Percentiles rank a stretch among this genome's conserved stretches.
phyloP scores from a whole-genome alignment of 1,284 basidiomycete genomes.

The Omphalotus olearius region DNA sequence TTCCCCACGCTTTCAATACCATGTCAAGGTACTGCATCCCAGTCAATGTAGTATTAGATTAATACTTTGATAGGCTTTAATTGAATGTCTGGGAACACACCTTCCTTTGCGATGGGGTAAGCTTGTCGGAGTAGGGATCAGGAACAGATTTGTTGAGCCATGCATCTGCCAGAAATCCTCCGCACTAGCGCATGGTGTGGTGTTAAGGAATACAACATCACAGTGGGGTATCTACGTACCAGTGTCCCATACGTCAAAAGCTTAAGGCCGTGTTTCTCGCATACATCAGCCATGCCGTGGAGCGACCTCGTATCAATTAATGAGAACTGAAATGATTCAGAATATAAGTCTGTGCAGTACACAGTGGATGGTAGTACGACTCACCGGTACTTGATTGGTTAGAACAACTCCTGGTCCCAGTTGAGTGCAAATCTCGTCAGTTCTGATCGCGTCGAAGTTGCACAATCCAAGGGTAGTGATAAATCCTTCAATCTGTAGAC shows the following conservation, averaged over 20 bases:
- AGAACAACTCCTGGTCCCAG: slow-evolving; percentile 64
- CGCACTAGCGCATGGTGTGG: slow-evolving; percentile 49
- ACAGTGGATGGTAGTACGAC: slow-evolving; percentile 13
- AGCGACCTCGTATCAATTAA: slow-evolving; percentile 74
- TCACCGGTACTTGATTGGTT: slow-evolving; percentile 80
- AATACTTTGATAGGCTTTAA: not conserved
- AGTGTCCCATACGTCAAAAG: slow-evolving; percentile 78
- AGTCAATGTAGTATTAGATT: not conserved
- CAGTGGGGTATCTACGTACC: slow-evolving; percentile 36
- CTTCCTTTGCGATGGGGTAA: slow-evolving; percentile 80
- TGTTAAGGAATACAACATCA: slow-evolving; percentile 13
- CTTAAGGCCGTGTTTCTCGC: slow-evolving; percentile 66
- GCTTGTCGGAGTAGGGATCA: slow-evolving; percentile 57
- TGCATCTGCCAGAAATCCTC: slow-evolving; percentile 74
- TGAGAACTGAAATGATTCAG: slow-evolving; percentile 57
- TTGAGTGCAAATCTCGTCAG: slow-evolving; percentile 74
- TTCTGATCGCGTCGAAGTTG: slow-evolving; percentile 74
- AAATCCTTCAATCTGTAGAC: slow-evolving; percentile 55
- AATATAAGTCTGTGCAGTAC: slow-evolving; percentile 3
- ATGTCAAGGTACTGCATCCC: slow-evolving; percentile 71
- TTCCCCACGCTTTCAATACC: slow-evolving; percentile 75
- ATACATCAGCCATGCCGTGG: slow-evolving; percentile 73
- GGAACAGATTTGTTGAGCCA: slow-evolving; percentile 70
- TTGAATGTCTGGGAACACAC: slow-evolving; percentile 29
- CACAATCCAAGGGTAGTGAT: slow-evolving; percentile 70